Evolutionary conservation across 768 basidiomycete genomes (phyloP), one percentile per base, ranked within the genome.

Genomic region (Megacollybia marginata): DNA sequence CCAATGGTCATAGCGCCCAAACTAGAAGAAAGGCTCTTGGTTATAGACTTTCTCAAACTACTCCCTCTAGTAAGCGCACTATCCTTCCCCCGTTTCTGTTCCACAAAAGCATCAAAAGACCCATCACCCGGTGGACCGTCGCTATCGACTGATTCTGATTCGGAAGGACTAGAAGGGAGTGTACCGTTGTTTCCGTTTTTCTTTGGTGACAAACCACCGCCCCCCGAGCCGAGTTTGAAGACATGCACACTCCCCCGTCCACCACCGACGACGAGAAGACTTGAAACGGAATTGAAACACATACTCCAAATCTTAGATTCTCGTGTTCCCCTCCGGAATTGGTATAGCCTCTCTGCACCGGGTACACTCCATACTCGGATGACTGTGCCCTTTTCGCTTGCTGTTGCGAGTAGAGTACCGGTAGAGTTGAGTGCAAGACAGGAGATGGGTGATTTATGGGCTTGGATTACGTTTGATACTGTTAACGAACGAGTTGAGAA

Each of bases 171-270:
- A 42, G 50, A 38, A 5, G 38, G 38, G 6, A 28, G 23, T 2
- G 23, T 28, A 28, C 23, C 23, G 23, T 28, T 28, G 23, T 28
- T 28, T 2, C 23, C 23, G 23, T 28, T 52, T 54, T 18, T 38
- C 33, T 48, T n/a, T 46, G 34, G 46, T 33, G 34, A n/a, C 52
- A n/a, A n/a, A n/a, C 52, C 23, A 28, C 11, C 44, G 32, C 9
- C 38, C 44, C 23, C n/a, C n/a, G 61, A 52, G 0, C 81, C 83
- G 5, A 97, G 74, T 67, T 91, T 92, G 72, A 95, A 99, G 34
- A 99, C 85, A 65, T 99, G 96, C 12, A 99, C 92, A 11, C 95
- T 98, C 54, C 92, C 94, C 52, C 92, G 89, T 47, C 91, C 94
- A 9, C 83, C 86, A 61, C 87, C 89, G 16, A 97, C 94, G 1